These are phyloP conservation scores for Herpotrichia juniperi DNA, from an alignment of 2,329 filamentous ascomycete species.

Conservation along the genomic window DNA sequence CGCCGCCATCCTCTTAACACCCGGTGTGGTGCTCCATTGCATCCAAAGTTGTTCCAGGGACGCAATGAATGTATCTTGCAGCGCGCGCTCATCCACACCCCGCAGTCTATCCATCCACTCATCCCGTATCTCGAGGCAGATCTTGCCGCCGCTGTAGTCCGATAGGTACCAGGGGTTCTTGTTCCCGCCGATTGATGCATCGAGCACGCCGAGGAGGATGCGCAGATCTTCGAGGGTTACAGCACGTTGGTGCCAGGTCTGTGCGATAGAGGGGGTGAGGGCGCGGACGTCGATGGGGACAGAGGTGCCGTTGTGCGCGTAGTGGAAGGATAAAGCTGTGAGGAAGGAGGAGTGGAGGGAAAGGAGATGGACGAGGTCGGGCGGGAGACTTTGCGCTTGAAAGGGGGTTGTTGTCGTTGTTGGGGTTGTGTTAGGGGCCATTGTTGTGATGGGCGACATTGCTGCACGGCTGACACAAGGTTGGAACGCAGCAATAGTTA, in stretches of 20 bases:
- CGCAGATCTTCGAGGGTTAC: conserved; percentile 55
- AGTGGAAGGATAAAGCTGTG: conserved; percentile 56
- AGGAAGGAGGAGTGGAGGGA: conserved; percentile 56
- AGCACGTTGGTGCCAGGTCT: conserved; percentile 53
- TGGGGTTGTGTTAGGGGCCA: background rate
- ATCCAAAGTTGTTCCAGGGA: conserved; percentile 55
- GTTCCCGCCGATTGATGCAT: conserved; percentile 31
- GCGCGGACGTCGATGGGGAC: conserved; percentile 50
- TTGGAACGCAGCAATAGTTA: too few species aligned
- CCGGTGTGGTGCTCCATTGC: conserved; percentile 39
- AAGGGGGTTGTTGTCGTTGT: too few species aligned
- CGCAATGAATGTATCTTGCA: conserved; percentile 58
- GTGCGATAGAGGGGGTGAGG: conserved; percentile 49
- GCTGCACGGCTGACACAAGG: too few species aligned
- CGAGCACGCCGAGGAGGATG: conserved; percentile 51
- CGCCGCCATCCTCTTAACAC: conserved; percentile 20
- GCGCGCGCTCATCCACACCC: conserved; percentile 51
- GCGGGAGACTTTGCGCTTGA: conserved; percentile 46
- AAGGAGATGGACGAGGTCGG: conserved; percentile 51
- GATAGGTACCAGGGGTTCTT: conserved; percentile 47
- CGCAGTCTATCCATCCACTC: conserved; percentile 32
- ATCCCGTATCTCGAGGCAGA: conserved; percentile 49
- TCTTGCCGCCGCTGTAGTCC: conserved; percentile 51
- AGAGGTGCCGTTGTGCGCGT: conserved; percentile 55
- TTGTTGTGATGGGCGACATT: background rate